These are phyloP conservation scores for Hansenula sp. DNA, from an alignment of 1,139 yeast species.

Conservation along the genomic window DNA sequence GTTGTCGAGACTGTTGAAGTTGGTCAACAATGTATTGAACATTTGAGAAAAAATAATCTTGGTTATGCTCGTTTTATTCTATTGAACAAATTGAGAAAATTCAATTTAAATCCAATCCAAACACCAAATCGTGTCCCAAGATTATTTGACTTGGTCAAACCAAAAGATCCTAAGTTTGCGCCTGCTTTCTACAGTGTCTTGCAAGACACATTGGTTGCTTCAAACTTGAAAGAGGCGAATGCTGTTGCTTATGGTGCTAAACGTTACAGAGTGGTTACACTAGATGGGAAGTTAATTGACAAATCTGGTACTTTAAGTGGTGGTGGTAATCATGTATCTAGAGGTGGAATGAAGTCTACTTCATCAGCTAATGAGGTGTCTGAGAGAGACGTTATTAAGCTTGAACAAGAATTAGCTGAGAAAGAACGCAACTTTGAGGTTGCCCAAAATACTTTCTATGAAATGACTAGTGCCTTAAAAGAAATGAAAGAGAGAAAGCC, in stretches of 20 bases:
- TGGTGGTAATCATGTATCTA: constrained; percentile 71
- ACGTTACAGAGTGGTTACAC: constrained; percentile 84
- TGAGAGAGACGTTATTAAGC: constrained; percentile 54
- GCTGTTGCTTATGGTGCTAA: constrained; percentile 82
- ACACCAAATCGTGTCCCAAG: constrained; percentile 81
- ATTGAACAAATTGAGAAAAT: constrained; percentile 65
- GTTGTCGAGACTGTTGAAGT: constrained; percentile 93
- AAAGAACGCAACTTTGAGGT: constrained; percentile 53
- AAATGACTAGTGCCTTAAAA: constrained; percentile 56
- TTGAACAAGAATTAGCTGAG: constrained; percentile 49
- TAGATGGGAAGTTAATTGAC: constrained; percentile 90
- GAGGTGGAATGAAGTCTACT: constrained; percentile 34
- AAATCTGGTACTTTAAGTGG: constrained; percentile 98
- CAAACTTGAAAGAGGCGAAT: constrained; percentile 75
- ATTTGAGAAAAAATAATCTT: constrained; percentile 73
- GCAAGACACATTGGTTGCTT: constrained; percentile 83
- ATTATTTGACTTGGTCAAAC: constrained; percentile 75
- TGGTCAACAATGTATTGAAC: constrained; percentile 88
- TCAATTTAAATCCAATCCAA: constrained; percentile 52
- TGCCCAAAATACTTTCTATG: constrained; percentile 49
- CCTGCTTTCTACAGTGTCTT: constrained; percentile 90
- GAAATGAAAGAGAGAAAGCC: constrained; percentile 65
- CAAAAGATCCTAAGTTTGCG: constrained; percentile 61
- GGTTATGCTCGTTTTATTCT: constrained; percentile 91
- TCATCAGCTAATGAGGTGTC: constrained; percentile 29